These are phyloP conservation scores for Pseudognaphalium luteoalbum DNA, from an alignment of 129 eudicot species.

Conservation along the genomic window DNA sequence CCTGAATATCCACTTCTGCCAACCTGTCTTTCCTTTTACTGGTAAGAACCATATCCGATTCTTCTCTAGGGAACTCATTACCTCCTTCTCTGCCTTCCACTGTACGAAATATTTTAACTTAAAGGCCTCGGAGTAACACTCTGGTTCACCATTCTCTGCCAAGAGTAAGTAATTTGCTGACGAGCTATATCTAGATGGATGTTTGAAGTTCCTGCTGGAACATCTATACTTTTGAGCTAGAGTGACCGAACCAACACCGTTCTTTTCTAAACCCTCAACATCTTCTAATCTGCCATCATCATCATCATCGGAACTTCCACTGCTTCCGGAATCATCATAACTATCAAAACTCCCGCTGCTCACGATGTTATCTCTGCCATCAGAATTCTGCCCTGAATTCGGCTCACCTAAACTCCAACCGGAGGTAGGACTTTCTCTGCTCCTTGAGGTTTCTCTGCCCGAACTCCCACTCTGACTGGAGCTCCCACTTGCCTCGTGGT, in stretches of 20 bases:
- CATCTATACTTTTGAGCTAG: background rate
- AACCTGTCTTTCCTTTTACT: background rate
- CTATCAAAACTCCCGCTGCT: no score
- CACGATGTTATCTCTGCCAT: no score
- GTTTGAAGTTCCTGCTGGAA: background rate
- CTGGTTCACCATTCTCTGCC: slow-evolving; percentile 3
- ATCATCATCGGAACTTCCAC: no score
- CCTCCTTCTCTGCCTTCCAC: background rate
- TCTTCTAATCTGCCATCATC: no score
- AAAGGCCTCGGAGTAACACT: background rate
- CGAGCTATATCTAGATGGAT: background rate
- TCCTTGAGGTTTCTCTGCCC: no score
- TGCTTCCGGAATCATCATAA: no score
- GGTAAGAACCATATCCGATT: slow-evolving; percentile 4
- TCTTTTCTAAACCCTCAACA: background rate
- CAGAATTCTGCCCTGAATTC: no score
- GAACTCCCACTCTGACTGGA: no score
- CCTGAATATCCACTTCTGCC: background rate
- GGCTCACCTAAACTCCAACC: no score
- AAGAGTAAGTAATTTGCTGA: background rate
- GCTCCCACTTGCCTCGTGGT: no score
- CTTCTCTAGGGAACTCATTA: slow-evolving; percentile 1
- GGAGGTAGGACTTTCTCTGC: no score
- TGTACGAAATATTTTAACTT: background rate
- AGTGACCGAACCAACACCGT: background rate